These are phyloP conservation scores for Cardiosporidium cionae DNA, from an alignment of 169 alveolate genomes.

Conservation along the genomic window DNA sequence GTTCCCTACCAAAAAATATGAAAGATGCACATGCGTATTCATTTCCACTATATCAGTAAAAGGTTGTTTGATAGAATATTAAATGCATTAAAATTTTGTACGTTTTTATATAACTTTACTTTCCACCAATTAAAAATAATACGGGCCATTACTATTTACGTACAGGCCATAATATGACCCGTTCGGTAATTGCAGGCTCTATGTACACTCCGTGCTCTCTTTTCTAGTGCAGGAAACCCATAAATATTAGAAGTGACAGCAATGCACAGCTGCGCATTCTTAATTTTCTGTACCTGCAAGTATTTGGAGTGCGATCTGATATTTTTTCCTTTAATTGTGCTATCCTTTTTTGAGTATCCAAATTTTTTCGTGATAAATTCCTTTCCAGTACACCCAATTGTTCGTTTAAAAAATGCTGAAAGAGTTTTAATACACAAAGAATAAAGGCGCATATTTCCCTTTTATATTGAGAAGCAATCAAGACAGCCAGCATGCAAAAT, in stretches of 20 bases:
- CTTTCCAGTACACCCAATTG: slow-evolving; percentile 62
- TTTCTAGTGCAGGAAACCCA: neutral
- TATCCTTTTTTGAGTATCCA: slow-evolving; percentile 52
- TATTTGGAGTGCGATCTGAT: slow-evolving; percentile 41
- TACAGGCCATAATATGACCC: too few relatives aligned
- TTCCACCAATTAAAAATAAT: too few relatives aligned
- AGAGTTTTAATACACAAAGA: neutral
- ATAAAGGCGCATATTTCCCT: neutral
- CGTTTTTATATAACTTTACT: neutral
- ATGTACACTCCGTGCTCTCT: neutral
- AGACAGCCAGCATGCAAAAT: too few relatives aligned
- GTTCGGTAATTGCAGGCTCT: too few relatives aligned
- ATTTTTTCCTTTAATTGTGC: slow-evolving; percentile 52
- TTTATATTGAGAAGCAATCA: neutral
- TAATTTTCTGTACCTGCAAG: slow-evolving; percentile 5
- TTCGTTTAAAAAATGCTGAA: slow-evolving; percentile 42
- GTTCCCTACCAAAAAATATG: slow-evolving; percentile 36
- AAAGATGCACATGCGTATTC: neutral
- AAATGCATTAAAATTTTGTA: neutral
- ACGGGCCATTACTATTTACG: too few relatives aligned
- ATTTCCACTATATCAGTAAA: neutral
- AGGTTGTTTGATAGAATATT: neutral
- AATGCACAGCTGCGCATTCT: too few relatives aligned
- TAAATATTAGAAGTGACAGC: too few relatives aligned
- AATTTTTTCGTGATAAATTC: slow-evolving; percentile 51